Evolutionary conservation across 257 asterid genomes (phyloP).

Genomic region (Penstemon eatonii): DNA sequence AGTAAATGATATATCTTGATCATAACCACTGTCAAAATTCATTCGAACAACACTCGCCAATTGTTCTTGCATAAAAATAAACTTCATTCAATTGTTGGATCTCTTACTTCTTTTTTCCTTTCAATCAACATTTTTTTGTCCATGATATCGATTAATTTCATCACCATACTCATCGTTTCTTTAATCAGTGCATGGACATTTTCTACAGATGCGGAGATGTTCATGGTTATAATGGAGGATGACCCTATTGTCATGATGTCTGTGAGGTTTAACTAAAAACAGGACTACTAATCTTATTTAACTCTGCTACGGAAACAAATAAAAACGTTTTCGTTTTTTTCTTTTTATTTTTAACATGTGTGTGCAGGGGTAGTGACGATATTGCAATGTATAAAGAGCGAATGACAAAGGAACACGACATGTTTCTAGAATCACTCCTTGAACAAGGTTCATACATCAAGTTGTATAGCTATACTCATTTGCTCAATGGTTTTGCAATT

Average conservation of each 20-base stretch:
- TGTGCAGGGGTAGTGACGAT: conserved; percentile 25
- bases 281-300: neutral
- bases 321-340: neutral
- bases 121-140: neutral
- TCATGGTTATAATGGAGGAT: conserved; percentile 56
- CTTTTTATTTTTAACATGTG: neutral
- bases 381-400: conserved; percentile 29
- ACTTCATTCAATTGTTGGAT: neutral
- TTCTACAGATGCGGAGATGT: conserved; percentile 43
- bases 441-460: conserved; percentile 44
- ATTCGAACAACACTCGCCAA: neutral
- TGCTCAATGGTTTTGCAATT: conserved; percentile 64
- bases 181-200: conserved; percentile 24
- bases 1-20: neutral
- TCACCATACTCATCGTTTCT: conserved; percentile 28
- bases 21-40: neutral
- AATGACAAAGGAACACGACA: conserved; percentile 30
- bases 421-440: conserved; percentile 50
- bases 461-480: conserved; percentile 65
- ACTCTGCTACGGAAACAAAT: neutral
- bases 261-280: conserved; percentile 26
- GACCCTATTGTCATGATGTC: conserved; percentile 39
- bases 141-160: conserved; percentile 32
- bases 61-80: neutral
- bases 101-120: neutral